Percentiles rank a stretch among this genome's conserved stretches.
Evolutionary conservation across 495 filamentous ascomycete genomes (phyloP).

Genomic region (Trichoderma gamsii): DNA sequence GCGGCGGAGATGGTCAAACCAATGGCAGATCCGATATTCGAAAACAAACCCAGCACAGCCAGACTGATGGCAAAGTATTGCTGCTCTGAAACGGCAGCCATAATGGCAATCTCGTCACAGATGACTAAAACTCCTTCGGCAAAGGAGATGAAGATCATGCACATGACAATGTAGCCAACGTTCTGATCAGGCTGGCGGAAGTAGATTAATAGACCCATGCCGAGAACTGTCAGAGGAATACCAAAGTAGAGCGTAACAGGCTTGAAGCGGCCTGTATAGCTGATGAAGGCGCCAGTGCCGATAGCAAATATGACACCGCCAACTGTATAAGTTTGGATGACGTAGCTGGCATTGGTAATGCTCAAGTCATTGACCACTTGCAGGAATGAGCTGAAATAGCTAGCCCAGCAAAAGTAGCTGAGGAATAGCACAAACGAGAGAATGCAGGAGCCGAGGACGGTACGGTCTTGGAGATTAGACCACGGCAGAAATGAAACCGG

Average conservation of each 20-base stretch:
- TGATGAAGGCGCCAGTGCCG: constrained; percentile 50
- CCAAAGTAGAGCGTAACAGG: constrained; percentile 57
- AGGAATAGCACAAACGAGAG: constrained; percentile 51
- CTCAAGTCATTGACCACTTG: constrained; percentile 61
- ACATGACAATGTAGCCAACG: constrained; percentile 68
- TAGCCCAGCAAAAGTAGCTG: constrained; percentile 62
- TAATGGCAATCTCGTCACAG: constrained; percentile 58
- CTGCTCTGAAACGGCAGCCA: constrained; percentile 59
- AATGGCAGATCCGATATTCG: constrained; percentile 59
- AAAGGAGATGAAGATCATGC: constrained; percentile 73
- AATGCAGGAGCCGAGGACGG: constrained; percentile 56
- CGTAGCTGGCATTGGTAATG: constrained; percentile 53
- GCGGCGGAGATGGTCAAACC: constrained; percentile 56
- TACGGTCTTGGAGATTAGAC: constrained; percentile 55
- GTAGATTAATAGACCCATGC: constrained; percentile 65
- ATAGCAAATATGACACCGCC: constrained; percentile 58
- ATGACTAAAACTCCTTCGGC: constrained; percentile 54
- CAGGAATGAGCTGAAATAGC: constrained; percentile 60
- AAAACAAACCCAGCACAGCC: constrained; percentile 56
- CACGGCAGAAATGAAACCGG: constrained; percentile 56
- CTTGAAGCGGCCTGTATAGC: constrained; percentile 52
- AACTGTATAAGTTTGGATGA: constrained; percentile 61
- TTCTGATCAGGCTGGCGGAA: constrained; percentile 53
- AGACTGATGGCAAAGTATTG: constrained; percentile 58
- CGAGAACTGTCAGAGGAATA: constrained; percentile 58